phyloP scores from a whole-genome alignment of 2,329 filamentous ascomycete genomes.

The Tolypocladium ophioglossoides region DNA sequence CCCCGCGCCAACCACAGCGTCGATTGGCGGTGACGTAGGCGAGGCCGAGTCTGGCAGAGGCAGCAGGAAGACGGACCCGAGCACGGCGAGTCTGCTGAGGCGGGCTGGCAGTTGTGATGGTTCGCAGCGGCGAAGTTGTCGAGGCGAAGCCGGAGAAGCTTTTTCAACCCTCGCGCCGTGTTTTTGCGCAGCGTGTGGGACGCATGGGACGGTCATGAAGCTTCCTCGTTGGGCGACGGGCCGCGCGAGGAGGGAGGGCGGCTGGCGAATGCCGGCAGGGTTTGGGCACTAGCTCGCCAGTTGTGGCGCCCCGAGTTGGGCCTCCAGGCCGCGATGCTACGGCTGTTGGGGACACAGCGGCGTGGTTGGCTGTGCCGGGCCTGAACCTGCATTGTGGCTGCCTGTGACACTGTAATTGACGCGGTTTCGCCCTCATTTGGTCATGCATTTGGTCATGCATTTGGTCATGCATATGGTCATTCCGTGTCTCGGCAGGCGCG shows the following conservation, averaged over 20 bases:
- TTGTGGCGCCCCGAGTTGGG: background rate
- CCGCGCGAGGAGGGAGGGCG: background rate
- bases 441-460: too few species aligned
- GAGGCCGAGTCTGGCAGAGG: background rate
- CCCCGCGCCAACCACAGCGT: background rate
- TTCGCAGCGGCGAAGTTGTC: background rate
- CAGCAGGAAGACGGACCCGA: background rate
- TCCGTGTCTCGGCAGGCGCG: too few species aligned
- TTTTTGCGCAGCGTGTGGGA: background rate
- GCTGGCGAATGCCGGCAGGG: background rate
- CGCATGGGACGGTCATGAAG: background rate
- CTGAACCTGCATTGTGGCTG: background rate
- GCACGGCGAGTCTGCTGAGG: background rate
- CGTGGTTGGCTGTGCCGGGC: background rate
- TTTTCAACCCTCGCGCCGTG: background rate
- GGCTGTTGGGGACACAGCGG: background rate
- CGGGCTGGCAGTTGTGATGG: background rate
- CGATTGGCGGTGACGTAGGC: background rate
- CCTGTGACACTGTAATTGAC: too few species aligned
- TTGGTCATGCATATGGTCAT: too few species aligned
- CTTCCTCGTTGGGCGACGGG: background rate
- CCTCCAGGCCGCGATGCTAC: background rate
- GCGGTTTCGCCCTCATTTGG: background rate
- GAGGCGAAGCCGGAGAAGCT: background rate
- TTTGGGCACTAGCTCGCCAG: background rate